Base-by-base conservation (phyloP, 495 filamentous ascomycete species). In the Aspergillus biplanus region DNA sequence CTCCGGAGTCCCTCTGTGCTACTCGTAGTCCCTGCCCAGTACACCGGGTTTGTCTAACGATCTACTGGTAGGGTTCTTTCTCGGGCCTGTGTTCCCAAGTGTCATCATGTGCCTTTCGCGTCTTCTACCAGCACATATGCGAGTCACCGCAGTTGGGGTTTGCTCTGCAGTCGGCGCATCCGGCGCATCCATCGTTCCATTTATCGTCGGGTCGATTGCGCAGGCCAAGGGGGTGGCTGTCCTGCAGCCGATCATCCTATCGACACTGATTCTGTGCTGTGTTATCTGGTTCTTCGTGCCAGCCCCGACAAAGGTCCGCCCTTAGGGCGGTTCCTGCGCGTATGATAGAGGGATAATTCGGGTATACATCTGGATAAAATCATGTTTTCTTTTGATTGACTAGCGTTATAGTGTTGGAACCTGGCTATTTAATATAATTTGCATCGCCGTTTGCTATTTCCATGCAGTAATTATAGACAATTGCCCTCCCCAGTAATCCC, bases 121-220 rank as follows among this genome's bases (percentile, higher is more conserved):
- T 69, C 78, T 93, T 13, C 79, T 95, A 15, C 91, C 91, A 4
- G 79, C 78, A 32, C 84, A 90, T 66, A 77, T 92, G 21, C 91
- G 94, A 69, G 88, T 94, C 44, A 84, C 83, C 53, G 87, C 88
- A 7, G 89, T 95, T 60, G 91, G 91, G 0, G 93, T 94, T 65
- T 89, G 88, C 5, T 87, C 89, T 47, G 90, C 91, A 0, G 87
- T 92, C 70, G 90, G 90, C 0, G 87, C 89, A 6, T 84, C 83
- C 5, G 90, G 90, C 0, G 90, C 85, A 2, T 87, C 89, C 0
- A 67, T 92, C 1, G 83, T 93, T 55, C 90, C 90, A 0, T 93
- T 92, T 67, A 85, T 85, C 7, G 85, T 91, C 9, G 89, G 89
- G 2, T 86, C 87, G 2, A 87, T 91, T 73, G 89, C 90, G 11